These are phyloP conservation scores for Pichia scutulata DNA, from an alignment of 805 yeast genomes.

Conservation along the genomic window DNA sequence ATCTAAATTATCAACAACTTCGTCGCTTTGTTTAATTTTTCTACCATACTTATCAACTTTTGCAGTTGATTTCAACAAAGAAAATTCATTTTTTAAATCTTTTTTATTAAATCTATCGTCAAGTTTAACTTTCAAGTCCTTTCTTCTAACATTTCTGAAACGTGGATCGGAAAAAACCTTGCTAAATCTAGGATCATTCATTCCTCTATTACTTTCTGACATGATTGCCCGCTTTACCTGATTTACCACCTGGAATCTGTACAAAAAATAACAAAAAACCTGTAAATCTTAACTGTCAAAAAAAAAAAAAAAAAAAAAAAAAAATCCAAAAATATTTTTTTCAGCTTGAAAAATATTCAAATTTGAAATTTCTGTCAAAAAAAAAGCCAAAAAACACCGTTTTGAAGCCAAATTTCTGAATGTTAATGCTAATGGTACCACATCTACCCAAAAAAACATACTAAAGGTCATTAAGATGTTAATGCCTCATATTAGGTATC, in stretches of 20 bases:
- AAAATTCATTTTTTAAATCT: conserved; percentile 35
- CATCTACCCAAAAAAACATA: no score
- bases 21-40: conserved; percentile 41
- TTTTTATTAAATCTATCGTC: conserved; percentile 78
- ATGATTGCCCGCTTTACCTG: background rate
- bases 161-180: conserved; percentile 82
- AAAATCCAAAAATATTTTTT: background rate
- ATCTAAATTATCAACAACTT: conserved; percentile 40
- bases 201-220: conserved; percentile 1
- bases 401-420: no score
- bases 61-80: conserved; percentile 49
- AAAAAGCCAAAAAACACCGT: no score
- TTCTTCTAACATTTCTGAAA: conserved; percentile 65
- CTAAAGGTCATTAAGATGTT: no score
- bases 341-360: no score
- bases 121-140: conserved; percentile 63
- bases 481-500: no score
- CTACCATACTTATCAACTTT: conserved; percentile 87
- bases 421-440: no score
- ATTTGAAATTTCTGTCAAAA: no score
- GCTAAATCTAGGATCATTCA: conserved; percentile 69
- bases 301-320: background rate
- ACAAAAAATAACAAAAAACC: background rate
- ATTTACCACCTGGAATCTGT: no score
- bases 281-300: background rate